Base-by-base conservation (phyloP, 75 land plant genomes). In the Azolla pinnata region DNA sequence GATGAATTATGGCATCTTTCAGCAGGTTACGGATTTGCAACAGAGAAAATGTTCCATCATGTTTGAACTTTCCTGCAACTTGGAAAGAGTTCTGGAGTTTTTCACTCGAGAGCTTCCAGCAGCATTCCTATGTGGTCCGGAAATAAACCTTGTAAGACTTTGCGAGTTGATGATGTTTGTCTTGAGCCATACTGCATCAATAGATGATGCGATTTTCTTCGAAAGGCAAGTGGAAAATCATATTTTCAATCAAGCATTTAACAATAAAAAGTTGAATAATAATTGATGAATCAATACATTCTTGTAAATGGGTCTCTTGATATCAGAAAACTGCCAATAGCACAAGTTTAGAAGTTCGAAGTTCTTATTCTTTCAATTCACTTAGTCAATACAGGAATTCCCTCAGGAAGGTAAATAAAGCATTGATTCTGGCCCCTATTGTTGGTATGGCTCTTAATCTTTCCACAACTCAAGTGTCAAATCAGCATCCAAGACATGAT, bases 1-100 rank as follows among this genome's bases (percentile, higher is more conserved):
- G n/a, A n/a, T n/a, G n/a, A n/a, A n/a, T n/a, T n/a, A n/a, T n/a
- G n/a, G n/a, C n/a, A n/a, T n/a, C n/a, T n/a, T n/a, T n/a, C 40
- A 0, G 53, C 86, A 91, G 97, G 82, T 80, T 1, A 55, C 69
- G 20, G 97, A 91, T 23, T 71, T 84, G 63, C 93, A 82, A 63
- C 93, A 84, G 63, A 79, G 83, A 59, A 91, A 91, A 78, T 84
- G 83, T 63, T 63, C 78, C 46, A 81, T 87, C 1, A 76, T 91
- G 61, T 91, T 87, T 75, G 97, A 91, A 57, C 84, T 91, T 17
- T 91, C 97, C 16, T 91, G 97, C 66, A 87, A 79, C 61, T 75
- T 91, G 59, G 83, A 87, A 29, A 76, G 93, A 65, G 69, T 91
- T 17, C 61, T 91, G 54, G 97, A 91, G 62, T 84, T 91, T 53